Conservation (phyloP, 2,329 filamentous ascomycete genomes). For the Paecilomyces niveus region DNA sequence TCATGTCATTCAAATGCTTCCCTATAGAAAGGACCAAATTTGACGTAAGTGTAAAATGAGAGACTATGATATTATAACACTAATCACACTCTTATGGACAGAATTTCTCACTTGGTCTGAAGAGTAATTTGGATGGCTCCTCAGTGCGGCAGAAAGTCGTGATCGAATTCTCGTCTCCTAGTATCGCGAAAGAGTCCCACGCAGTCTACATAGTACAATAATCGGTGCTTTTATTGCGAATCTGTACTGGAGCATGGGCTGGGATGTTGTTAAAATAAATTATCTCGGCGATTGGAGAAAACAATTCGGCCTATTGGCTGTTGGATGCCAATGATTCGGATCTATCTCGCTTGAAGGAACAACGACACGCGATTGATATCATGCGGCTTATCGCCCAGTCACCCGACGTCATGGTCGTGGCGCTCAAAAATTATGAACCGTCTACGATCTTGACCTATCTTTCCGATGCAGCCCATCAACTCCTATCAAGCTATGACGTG, state of each 20-base stretch:
- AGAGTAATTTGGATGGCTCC: too few species aligned
- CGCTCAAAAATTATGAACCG: not conserved
- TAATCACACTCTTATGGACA: too few species aligned
- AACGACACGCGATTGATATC: not conserved
- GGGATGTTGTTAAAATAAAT: slow-evolving; percentile 43
- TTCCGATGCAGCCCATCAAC: not conserved
- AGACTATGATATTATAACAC: too few species aligned
- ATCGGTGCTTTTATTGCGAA: slow-evolving; percentile 68
- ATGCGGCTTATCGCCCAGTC: not conserved
- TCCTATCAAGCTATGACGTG: not conserved
- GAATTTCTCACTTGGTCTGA: too few species aligned
- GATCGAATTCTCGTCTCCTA: slow-evolving; percentile 78
- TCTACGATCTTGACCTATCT: not conserved
- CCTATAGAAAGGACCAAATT: too few species aligned
- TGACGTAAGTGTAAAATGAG: too few species aligned
- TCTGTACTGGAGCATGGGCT: slow-evolving; percentile 60
- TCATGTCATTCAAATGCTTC: too few species aligned
- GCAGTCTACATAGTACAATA: slow-evolving; percentile 67
- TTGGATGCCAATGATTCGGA: slow-evolving; percentile 67
- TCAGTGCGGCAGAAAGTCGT: slow-evolving; percentile 51
- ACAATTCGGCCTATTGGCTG: slow-evolving; percentile 54
- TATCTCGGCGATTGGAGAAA: slow-evolving; percentile 71
- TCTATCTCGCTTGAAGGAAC: not conserved
- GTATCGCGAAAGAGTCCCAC: slow-evolving; percentile 79
- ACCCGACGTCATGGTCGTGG: not conserved